Evolutionary conservation across 768 basidiomycete species (phyloP).

Genomic region (Tremella mesenterica): DNA sequence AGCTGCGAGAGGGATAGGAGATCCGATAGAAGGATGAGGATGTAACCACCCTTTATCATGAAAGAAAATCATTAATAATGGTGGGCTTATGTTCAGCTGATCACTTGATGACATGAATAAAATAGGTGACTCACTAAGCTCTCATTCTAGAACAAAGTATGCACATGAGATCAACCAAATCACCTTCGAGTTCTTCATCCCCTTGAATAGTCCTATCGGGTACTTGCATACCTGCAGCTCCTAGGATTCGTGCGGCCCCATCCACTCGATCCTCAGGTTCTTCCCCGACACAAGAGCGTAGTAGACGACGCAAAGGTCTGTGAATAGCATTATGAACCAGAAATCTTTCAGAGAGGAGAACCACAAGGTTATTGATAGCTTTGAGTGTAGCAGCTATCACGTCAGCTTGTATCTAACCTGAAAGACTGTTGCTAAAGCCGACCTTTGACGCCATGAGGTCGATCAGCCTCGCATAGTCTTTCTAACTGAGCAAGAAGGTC

Average conservation of each 20-base stretch:
- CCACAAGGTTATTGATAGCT: slow-evolving; percentile 80
- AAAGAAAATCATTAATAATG: slow-evolving; percentile 89
- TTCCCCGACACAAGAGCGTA: slow-evolving; percentile 83
- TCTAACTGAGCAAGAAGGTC: slow-evolving; percentile 80
- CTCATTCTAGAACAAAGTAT: slow-evolving; percentile 86
- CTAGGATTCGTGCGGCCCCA: slow-evolving; percentile 62
- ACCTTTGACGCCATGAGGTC: slow-evolving; percentile 74
- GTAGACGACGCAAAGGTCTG: slow-evolving; percentile 70
- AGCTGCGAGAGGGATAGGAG: slow-evolving; percentile 1
- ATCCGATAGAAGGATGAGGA: slow-evolving; percentile 8
- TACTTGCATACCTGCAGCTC: slow-evolving; percentile 55
- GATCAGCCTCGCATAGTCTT: slow-evolving; percentile 70
- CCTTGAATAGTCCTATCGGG: not conserved
- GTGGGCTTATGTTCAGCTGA: slow-evolving; percentile 49
- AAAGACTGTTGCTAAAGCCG: not conserved
- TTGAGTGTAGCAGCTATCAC: slow-evolving; percentile 66
- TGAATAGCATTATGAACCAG: slow-evolving; percentile 86
- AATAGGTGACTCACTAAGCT: slow-evolving; percentile 46
- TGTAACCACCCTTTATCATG: slow-evolving; percentile 70
- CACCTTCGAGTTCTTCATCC: slow-evolving; percentile 46
- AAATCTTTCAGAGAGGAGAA: slow-evolving; percentile 85
- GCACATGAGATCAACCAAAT: slow-evolving; percentile 77
- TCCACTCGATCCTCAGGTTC: slow-evolving; percentile 81
- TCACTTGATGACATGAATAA: not conserved
- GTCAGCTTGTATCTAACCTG: not conserved